Evolutionary conservation across 169 alveolate species (phyloP).

Genomic region (Babesia gibsoni): DNA sequence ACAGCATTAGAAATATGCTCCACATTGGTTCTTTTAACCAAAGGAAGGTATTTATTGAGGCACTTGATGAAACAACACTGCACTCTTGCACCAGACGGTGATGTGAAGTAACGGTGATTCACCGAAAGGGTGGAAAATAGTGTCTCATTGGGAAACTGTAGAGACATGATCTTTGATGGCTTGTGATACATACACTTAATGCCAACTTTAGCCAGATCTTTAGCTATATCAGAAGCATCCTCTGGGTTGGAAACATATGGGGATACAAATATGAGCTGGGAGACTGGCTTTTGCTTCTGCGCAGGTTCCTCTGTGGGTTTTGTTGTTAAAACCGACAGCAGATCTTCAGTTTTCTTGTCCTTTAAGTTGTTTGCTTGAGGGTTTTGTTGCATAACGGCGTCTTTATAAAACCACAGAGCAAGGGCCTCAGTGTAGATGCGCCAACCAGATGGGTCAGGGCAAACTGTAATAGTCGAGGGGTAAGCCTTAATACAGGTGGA

Average conservation of each 20-base stretch:
- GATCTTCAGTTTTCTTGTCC: conserved; percentile 33
- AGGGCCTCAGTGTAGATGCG: conserved; percentile 64
- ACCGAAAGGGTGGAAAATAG: conserved; percentile 33
- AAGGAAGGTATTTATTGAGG: conserved; percentile 46
- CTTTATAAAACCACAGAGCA: conserved; percentile 42
- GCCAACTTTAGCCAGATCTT: conserved; percentile 28
- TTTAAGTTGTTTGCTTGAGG: neutral
- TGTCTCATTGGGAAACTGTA: conserved; percentile 61
- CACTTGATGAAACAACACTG: conserved; percentile 63
- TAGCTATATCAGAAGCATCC: conserved; percentile 51
- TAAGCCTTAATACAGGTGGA: conserved; percentile 47
- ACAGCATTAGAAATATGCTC: conserved; percentile 53
- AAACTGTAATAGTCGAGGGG: conserved; percentile 49
- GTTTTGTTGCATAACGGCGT: conserved; percentile 6
- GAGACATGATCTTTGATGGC: conserved; percentile 63
- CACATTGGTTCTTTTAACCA: conserved; percentile 51
- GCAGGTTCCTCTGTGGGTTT: conserved; percentile 9
- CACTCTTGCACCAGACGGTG: conserved; percentile 58
- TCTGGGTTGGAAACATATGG: conserved; percentile 39
- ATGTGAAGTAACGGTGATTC: conserved; percentile 32
- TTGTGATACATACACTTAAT: conserved; percentile 65
- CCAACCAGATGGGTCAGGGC: conserved; percentile 71
- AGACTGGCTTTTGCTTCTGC: neutral
- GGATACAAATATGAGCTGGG: conserved; percentile 41
- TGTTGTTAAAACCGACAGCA: conserved; percentile 51